Conservation (phyloP, 441 rosid genomes). For the Gossypium davidsonii region DNA sequence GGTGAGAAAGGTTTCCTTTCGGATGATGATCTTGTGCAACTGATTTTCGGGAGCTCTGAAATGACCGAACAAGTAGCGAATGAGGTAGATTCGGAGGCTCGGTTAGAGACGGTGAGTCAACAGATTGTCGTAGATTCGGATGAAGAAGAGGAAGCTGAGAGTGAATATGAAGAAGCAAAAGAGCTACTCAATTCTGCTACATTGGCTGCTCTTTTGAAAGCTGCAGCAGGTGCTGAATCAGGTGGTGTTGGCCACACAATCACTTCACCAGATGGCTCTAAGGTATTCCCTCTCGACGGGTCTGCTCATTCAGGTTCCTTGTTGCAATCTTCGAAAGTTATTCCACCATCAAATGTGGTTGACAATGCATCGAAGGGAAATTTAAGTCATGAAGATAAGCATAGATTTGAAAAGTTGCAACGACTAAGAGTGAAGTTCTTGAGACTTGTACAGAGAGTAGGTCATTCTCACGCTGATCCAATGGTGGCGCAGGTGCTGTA, state of each 20-base stretch:
- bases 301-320: constrained; percentile 29
- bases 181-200: constrained; percentile 39
- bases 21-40: constrained; percentile 32
- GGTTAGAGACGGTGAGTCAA: constrained; percentile 21
- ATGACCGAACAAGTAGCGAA: constrained; percentile 22
- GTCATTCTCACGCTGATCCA: constrained; percentile 42
- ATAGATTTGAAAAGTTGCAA: constrained; percentile 48
- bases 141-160: constrained; percentile 28
- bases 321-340: constrained; percentile 21
- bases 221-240: constrained; percentile 33
- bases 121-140: constrained; percentile 33
- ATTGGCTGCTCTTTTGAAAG: constrained; percentile 36
- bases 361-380: constrained; percentile 20
- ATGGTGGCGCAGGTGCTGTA: constrained; percentile 42
- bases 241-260: constrained; percentile 23
- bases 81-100: constrained; percentile 25
- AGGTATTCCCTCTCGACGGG: constrained; percentile 29
- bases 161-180: constrained; percentile 27
- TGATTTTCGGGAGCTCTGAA: constrained; percentile 31
- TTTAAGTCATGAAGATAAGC: constrained; percentile 49
- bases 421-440: constrained; percentile 52
- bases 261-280: constrained; percentile 31
- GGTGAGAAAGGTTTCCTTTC: constrained; percentile 23
- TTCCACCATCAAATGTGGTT: constrained; percentile 21
- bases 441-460: constrained; percentile 48